Evolutionary conservation across 495 filamentous ascomycete species (phyloP), one percentile per base, ranked within the genome.

Genomic region (Neurospora sp.): DNA sequence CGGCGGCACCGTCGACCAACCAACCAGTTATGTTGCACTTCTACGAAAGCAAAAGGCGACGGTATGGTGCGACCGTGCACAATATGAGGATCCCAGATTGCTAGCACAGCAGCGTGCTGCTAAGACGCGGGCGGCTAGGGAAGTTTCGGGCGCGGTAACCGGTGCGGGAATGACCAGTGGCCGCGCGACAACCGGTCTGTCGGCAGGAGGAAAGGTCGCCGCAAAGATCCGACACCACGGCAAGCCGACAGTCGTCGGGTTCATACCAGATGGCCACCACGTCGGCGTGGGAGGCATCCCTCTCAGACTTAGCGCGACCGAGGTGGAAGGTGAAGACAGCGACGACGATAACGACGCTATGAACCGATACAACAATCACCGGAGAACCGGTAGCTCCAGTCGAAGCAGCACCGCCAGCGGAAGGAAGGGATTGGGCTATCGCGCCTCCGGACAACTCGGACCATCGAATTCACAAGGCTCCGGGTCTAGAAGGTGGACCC

Each of bases 1-100:
- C 8, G 90, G 88, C 71, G 87, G 87, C 72, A 87, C 87, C 53
- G 85, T 85, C 8, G 81, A 81, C 22, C 85, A 87, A 53, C 87
- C 91, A 7, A 85, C 89, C 39, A 89, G 92, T 74, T 99, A 99
- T 81, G 96, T 99, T 31, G 95, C 96, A 16, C 85, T 98, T 10
- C 91, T 99, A 84, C 89, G 96, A 68, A 93, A 93, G 76, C 96
- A 99, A 78, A 99, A 98, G 79, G 96, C 93, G 39, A 99, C 96
- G 0, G 96, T 99, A 8, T 99, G 96, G 96, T 98, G 95, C 81
- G 96, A 98, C 75, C 94, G 94, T 70, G 88, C 94, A 16, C 96
- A 99, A 77, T 88, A 91, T 69, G 94, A 98, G 81, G 96, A 99
- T 82, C 92, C 96, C 10, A 87, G 93, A 31, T 79, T 97, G 71